Conservation (phyloP, 257 asterid species). For the Solanum lignicaule region DNA sequence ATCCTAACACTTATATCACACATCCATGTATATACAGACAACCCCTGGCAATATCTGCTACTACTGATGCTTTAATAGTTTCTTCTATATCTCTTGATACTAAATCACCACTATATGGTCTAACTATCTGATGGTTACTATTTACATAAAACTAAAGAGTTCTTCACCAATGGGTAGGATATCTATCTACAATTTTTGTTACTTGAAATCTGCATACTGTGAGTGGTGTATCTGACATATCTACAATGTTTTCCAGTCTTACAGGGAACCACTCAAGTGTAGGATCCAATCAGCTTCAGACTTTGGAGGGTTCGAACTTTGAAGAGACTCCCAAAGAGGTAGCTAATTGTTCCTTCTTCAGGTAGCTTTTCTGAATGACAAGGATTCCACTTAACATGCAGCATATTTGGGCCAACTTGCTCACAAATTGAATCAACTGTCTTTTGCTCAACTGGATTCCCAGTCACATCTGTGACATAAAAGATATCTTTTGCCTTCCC, state of each 20-base stretch:
- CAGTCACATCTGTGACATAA: constrained; percentile 62
- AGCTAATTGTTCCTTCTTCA: constrained; percentile 45
- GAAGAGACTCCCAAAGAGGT: constrained; percentile 47
- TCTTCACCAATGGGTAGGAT: background rate
- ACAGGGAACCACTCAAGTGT: background rate
- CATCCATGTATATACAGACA: background rate
- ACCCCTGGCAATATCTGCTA: background rate
- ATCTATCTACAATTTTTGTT: background rate
- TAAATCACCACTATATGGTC: background rate
- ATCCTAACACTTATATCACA: too few species aligned
- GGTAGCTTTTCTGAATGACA: constrained; percentile 24
- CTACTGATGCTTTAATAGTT: background rate
- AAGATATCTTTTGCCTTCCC: constrained; percentile 64
- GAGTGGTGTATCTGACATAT: background rate
- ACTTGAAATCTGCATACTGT: background rate
- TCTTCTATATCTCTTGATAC: background rate
- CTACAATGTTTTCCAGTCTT: background rate
- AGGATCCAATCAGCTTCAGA: constrained; percentile 23
- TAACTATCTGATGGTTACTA: background rate
- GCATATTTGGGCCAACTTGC: constrained; percentile 44
- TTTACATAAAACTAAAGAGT: background rate
- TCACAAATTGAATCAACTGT: constrained; percentile 55
- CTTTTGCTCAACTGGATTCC: constrained; percentile 51
- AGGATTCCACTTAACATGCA: constrained; percentile 48
- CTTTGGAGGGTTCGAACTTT: constrained; percentile 22